Percentiles rank a stretch among this genome's conserved stretches.
Conservation (phyloP, 1,284 basidiomycete species). For the Stygiomarasmius scandens region DNA sequence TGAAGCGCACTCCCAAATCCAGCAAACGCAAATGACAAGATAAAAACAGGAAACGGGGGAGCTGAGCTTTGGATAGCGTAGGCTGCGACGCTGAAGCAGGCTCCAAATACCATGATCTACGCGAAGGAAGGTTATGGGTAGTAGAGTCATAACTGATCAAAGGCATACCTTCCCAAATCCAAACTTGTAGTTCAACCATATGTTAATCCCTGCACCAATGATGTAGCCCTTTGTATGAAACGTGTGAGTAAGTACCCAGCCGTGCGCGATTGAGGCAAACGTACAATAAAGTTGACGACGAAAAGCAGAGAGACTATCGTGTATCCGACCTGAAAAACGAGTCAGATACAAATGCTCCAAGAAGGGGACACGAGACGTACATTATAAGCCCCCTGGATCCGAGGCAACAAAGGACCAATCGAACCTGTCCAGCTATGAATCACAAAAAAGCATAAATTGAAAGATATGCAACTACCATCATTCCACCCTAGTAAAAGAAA, state of each 20-base stretch:
- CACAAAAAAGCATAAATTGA: too few species aligned
- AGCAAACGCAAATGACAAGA: constrained; percentile 8
- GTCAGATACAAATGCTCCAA: neutral
- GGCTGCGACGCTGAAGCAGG: constrained; percentile 2
- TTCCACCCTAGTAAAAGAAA: constrained; percentile 15
- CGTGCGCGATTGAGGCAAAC: neutral
- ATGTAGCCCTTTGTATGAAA: constrained; percentile 17
- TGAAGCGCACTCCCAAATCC: constrained; percentile 51
- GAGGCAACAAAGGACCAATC: constrained; percentile 13
- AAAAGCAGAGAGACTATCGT: constrained; percentile 18
- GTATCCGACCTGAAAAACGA: constrained; percentile 11
- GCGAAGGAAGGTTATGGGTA: neutral
- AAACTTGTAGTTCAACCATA: constrained; percentile 9
- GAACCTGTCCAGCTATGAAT: too few species aligned
- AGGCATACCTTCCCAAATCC: constrained; percentile 16
- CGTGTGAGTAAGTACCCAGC: neutral
- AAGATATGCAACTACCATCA: too few species aligned
- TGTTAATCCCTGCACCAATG: constrained; percentile 12
- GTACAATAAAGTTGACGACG: constrained; percentile 15
- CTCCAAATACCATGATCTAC: constrained; percentile 10
- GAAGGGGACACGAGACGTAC: neutral
- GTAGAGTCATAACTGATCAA: neutral
- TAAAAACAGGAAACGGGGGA: constrained; percentile 3
- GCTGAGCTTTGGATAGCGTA: constrained; percentile 11
- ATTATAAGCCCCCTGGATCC: constrained; percentile 14